Percentiles rank a stretch among this genome's conserved stretches.
Evolutionary conservation across 2,329 filamentous ascomycete species (phyloP).

Genomic region (Aspergillus aculeatus): DNA sequence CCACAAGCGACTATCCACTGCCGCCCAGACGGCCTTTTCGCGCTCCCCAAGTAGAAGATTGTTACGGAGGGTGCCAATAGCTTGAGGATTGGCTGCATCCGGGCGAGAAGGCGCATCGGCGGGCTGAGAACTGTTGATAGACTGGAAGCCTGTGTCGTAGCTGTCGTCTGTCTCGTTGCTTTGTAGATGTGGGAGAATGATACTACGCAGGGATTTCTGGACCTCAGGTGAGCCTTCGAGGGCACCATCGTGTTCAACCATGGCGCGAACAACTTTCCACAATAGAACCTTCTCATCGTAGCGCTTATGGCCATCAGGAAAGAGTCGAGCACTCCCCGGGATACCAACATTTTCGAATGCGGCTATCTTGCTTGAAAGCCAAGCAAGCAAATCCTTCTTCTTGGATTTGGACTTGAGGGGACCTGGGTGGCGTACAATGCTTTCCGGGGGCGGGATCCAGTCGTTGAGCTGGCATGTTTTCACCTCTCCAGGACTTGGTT

Average conservation of each 20-base stretch:
- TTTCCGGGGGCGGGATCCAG: constrained; percentile 67
- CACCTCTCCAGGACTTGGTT: constrained; percentile 78
- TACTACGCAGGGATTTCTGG: constrained; percentile 70
- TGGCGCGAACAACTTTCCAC: constrained; percentile 79
- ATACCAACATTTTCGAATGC: constrained; percentile 59
- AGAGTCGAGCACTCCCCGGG: constrained; percentile 49
- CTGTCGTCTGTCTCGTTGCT: constrained; percentile 29
- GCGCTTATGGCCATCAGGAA: constrained; percentile 60
- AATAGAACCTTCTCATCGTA: constrained; percentile 76
- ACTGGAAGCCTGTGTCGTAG: constrained; percentile 22
- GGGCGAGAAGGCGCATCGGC: constrained; percentile 46
- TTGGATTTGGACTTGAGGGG: constrained; percentile 86
- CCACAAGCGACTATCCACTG: constrained; percentile 91
- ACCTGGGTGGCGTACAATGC: constrained; percentile 79
- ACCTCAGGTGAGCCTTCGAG: constrained; percentile 71
- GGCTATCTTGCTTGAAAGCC: constrained; percentile 77
- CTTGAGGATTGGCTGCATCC: constrained; percentile 68
- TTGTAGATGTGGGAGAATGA: constrained; percentile 64
- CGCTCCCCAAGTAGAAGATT: constrained; percentile 76
- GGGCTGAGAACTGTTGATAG: constrained; percentile 41
- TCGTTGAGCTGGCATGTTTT: constrained; percentile 75
- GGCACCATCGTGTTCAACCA: constrained; percentile 82
- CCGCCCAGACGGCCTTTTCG: constrained; percentile 89
- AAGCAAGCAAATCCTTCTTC: constrained; percentile 86
- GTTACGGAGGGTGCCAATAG: constrained; percentile 70